Evolutionary conservation across 2,329 filamentous ascomycete species (phyloP), one percentile per base, ranked within the genome.

Genomic region (Aspergillus tubingensis): DNA sequence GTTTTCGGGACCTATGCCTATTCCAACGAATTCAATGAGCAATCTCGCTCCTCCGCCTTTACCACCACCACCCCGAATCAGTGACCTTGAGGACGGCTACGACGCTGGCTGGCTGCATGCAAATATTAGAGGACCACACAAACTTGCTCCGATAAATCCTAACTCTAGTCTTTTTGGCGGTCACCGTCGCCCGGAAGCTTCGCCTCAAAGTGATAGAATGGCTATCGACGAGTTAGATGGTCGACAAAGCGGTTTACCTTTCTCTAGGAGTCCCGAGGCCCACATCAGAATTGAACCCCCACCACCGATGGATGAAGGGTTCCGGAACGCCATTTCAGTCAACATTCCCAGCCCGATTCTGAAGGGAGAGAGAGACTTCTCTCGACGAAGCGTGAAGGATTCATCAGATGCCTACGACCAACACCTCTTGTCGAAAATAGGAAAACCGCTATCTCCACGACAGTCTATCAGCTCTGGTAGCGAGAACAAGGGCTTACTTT

Each of bases 51-150:
- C 88, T 60, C 87, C 88, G 64, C 86, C 87, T 53, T 80, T 90
- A 68, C 88, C 87, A 67, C 88, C 87, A 67, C 88, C 88, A 60
- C 85, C 87, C 55, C 81, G 80, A 70, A 82, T 89, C 61, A 79
- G 81, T 65, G 83, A 86, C 62, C 76, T 86, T 65, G 77, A 80
- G 67, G 74, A 80, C 63, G 86, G 85, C 38, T 80, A 83, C 67
- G 87, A 89, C 74, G 80, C 83, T 58, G 86, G 83, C 62, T 89
- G 86, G 86, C 79, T 83, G 72, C 86, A 84, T 81, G 85, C 82
- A 63, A 88, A 89, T 74, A 79, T 79, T 54, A 79, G 78, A 49
- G 77, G 80, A 65, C 81, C 83, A 71, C 79, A 79, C 57, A 74
- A 72, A 51, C 71, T 80, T 52, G 76, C 81, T 5, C 79, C 80